Conservation (phyloP, 2,329 filamentous ascomycete genomes). For the Colletotrichum limetticola region DNA sequence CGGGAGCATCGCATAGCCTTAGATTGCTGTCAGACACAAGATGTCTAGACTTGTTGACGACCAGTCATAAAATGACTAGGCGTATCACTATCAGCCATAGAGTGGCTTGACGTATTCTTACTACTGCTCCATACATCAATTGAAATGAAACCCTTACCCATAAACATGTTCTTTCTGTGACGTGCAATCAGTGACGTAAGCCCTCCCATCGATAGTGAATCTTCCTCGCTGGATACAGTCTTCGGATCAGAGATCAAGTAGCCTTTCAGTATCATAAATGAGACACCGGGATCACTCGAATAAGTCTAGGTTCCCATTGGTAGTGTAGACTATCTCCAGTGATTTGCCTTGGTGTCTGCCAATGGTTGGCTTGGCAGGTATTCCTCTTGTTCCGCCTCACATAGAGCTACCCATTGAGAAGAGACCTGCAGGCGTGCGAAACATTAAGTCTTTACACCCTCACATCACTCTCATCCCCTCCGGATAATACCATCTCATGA, state of each 20-base stretch:
- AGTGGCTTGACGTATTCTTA: too few species aligned
- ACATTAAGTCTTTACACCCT: too few species aligned
- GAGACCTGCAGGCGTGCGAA: too few species aligned
- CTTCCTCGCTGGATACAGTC: background rate
- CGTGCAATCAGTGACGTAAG: background rate
- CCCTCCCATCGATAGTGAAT: background rate
- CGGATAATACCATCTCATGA: too few species aligned
- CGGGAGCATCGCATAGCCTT: background rate
- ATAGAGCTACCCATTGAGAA: too few species aligned
- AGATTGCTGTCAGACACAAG: background rate
- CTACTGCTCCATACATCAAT: background rate
- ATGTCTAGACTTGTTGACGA: background rate
- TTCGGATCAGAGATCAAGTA: background rate
- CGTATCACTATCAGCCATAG: too few species aligned
- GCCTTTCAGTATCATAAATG: rapidly evolving
- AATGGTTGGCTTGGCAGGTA: too few species aligned
- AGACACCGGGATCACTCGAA: background rate
- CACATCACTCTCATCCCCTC: too few species aligned
- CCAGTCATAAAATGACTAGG: too few species aligned
- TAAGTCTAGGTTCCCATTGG: rapidly evolving
- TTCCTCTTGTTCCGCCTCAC: too few species aligned
- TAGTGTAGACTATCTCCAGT: too few species aligned
- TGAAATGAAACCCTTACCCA: background rate
- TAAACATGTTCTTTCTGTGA: background rate
- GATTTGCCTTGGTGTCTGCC: too few species aligned